These are phyloP conservation scores for Wolfiporia cocos DNA, from an alignment of 1,284 basidiomycete species.

Conservation along the genomic window DNA sequence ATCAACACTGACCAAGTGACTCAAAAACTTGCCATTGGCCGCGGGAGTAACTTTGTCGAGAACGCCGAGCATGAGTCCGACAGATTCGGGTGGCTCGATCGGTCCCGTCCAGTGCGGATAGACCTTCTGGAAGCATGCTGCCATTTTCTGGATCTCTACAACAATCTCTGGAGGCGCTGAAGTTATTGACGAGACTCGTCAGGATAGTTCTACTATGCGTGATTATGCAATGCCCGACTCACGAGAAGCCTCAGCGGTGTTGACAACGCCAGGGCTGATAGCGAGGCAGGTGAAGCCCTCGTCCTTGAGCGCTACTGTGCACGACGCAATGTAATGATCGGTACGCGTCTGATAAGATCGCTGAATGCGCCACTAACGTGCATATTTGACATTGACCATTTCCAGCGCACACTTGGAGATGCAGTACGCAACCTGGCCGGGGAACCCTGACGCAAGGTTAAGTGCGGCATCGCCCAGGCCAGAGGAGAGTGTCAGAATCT, in stretches of 20 bases:
- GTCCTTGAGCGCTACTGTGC: slow-evolving; percentile 18
- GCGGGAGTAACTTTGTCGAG: background rate
- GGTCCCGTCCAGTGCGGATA: slow-evolving; percentile 1
- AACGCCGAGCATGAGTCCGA: background rate
- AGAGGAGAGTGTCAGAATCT: slow-evolving; percentile 25
- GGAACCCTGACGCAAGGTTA: background rate
- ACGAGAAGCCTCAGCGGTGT: slow-evolving; percentile 19
- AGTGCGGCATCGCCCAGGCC: slow-evolving; percentile 5
- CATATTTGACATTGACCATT: slow-evolving; percentile 2
- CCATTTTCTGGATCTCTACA: background rate
- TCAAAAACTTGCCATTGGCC: background rate
- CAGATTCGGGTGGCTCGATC: background rate
- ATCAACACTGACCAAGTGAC: background rate
- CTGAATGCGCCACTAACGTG: background rate
- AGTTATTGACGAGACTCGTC: background rate
- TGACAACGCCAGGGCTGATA: slow-evolving; percentile 33
- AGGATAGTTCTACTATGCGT: too few relatives aligned
- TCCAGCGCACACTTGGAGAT: background rate
- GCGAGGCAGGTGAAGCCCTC: slow-evolving; percentile 33
- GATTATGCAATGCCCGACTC: background rate
- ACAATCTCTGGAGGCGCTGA: background rate
- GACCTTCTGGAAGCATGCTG: background rate
- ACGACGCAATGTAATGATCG: background rate
- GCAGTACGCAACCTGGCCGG: background rate
- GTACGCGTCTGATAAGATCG: background rate